Evolutionary conservation across 495 filamentous ascomycete species (phyloP).

Genomic region (Xylaria cubensis): DNA sequence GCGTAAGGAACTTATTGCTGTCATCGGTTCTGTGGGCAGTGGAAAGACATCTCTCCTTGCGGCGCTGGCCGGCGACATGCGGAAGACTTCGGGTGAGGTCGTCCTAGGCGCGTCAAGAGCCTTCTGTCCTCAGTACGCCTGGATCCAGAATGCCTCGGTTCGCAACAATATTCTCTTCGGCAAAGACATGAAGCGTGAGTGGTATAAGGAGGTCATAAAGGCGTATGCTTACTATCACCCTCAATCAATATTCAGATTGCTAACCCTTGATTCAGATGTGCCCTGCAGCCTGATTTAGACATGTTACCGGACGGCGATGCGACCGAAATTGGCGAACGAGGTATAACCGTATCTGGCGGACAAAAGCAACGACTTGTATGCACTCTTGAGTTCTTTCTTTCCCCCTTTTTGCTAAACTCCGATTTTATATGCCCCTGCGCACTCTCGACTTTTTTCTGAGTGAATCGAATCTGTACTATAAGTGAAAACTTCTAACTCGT

Average conservation of each 20-base stretch:
- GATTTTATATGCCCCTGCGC: neutral
- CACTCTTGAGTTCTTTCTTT: neutral
- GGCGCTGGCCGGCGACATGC: slow-evolving; percentile 93
- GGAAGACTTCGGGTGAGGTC: slow-evolving; percentile 75
- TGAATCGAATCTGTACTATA: neutral
- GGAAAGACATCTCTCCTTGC: slow-evolving; percentile 92
- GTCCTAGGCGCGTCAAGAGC: slow-evolving; percentile 77
- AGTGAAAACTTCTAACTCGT: neutral
- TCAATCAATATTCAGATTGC: neutral
- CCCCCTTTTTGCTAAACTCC: neutral
- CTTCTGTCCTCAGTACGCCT: slow-evolving; percentile 95
- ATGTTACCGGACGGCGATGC: slow-evolving; percentile 76
- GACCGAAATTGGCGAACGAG: slow-evolving; percentile 80
- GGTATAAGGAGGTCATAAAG: slow-evolving; percentile 67
- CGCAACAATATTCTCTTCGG: slow-evolving; percentile 92
- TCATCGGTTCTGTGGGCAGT: slow-evolving; percentile 90
- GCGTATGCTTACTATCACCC: slow-evolving; percentile 45
- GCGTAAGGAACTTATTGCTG: slow-evolving; percentile 83
- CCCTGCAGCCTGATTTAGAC: slow-evolving; percentile 73
- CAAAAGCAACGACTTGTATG: slow-evolving; percentile 74
- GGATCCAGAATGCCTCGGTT: slow-evolving; percentile 93
- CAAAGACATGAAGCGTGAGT: slow-evolving; percentile 69
- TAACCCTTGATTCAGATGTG: slow-evolving; percentile 60
- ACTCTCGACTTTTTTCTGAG: neutral
- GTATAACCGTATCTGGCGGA: slow-evolving; percentile 82